Evolutionary conservation across 306 rosid species (phyloP).

Genomic region (Quercus alba): DNA sequence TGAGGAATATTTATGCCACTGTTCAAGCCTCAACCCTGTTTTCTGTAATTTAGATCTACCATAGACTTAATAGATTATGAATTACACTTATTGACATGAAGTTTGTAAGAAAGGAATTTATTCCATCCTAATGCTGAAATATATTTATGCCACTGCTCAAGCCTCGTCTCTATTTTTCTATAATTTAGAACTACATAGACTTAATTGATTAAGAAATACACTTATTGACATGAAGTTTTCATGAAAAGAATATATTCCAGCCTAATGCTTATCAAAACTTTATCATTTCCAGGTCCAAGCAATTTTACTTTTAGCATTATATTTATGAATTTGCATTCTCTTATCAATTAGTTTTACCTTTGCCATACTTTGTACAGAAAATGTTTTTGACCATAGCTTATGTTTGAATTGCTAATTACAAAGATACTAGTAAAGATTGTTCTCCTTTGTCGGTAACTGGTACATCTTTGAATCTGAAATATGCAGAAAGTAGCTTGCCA

Average conservation of each 20-base stretch:
- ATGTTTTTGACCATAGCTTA: background rate
- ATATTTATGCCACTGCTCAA: too few species aligned
- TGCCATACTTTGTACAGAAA: background rate
- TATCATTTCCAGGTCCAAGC: background rate
- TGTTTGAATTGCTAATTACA: background rate
- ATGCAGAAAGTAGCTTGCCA: conserved; percentile 56
- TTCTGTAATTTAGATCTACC: too few species aligned
- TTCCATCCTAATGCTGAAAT: too few species aligned
- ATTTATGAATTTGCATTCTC: background rate
- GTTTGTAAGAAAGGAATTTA: background rate
- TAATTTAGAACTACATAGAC: too few species aligned
- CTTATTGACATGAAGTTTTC: background rate
- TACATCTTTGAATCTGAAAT: conserved; percentile 14
- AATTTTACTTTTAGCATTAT: background rate
- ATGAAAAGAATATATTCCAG: background rate
- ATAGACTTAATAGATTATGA: background rate
- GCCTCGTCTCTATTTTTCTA: too few species aligned
- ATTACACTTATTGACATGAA: background rate
- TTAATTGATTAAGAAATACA: background rate
- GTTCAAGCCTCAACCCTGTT: too few species aligned
- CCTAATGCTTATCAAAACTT: background rate
- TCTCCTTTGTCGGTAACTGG: background rate
- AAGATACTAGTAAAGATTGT: background rate
- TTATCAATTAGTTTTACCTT: background rate
- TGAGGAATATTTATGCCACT: too few species aligned